Evolutionary conservation across 768 basidiomycete genomes (phyloP), one percentile per base, ranked within the genome.

Genomic region (Auriscalpium orientale): DNA sequence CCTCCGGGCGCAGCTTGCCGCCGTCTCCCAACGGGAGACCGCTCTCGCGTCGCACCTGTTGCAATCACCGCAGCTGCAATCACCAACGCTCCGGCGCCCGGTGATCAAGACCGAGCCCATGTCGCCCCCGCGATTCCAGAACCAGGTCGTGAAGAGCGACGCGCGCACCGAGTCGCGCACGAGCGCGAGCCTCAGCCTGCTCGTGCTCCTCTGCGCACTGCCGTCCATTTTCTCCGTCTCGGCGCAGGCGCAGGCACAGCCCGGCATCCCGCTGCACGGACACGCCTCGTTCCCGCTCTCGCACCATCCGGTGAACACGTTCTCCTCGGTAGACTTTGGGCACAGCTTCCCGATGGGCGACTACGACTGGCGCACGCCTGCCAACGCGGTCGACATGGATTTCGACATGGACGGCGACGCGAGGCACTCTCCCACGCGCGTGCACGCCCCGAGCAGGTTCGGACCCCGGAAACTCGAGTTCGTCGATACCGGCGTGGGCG

Each of bases 171-270:
- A 51, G 50, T 18, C n/a, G n/a, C 50, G 45, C 46, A 49, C 61
- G 10, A 79, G 80, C 59, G 83, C 87, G 52, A 81, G 80, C 65
- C 71, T 88, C 49, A 81, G 85, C 59, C 75, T 87, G 66, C 86
- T 89, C 84, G 87, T 89, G 63, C 78, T 91, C 47, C 76, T 90
- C 46, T 90, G 87, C 63, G 86, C 87, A 2, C 77, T 91, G 28
- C 89, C 89, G 15, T 80, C 83, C 20, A 77, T 91, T 46, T 77
- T 90, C 53, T 84, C 87, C 20, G 74, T 87, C 72, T 79, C 84
- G 50, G 71, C 81, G 58, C 81, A 84, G 58, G 64, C 58, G 44
- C 59, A 58, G 28, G 22, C 44, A 56, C 47, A 55, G 36, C 73
- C 77, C 20, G 63, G 79, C 22, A 62, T 82, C 12, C 81, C 82